A percentile compares a stretch with the other conserved stretches of the same genome.
Conservation (phyloP, 495 filamentous ascomycete genomes). For the Podospora appendiculata region DNA sequence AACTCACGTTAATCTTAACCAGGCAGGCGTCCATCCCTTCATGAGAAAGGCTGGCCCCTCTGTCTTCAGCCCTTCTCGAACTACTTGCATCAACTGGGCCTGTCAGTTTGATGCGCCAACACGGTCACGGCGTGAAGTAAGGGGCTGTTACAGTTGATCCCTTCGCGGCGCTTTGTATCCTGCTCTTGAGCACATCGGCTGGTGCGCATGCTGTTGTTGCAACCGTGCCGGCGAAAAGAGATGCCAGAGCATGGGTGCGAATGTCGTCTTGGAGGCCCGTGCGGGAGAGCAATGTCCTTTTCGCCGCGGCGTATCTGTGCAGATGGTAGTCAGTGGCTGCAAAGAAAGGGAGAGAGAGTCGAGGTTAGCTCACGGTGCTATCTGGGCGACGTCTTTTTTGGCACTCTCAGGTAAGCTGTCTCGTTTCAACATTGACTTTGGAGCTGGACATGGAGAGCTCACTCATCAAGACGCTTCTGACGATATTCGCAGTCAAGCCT, state of each 20-base stretch:
- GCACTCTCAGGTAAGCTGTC: neutral
- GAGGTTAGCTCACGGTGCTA: slow-evolving; percentile 19
- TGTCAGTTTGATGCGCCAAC: neutral
- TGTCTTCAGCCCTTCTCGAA: slow-evolving; percentile 16
- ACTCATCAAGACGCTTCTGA: slow-evolving; percentile 35
- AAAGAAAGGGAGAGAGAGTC: neutral
- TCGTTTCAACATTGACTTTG: neutral
- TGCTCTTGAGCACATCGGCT: slow-evolving; percentile 32
- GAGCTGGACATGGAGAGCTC: neutral
- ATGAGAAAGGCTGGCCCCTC: slow-evolving; percentile 32
- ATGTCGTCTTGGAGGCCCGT: slow-evolving; percentile 24
- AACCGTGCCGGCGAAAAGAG: slow-evolving; percentile 28
- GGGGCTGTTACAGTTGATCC: slow-evolving; percentile 8
- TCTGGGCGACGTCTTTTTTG: slow-evolving; percentile 26
- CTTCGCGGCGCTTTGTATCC: slow-evolving; percentile 24
- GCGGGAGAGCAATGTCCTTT: slow-evolving; percentile 18
- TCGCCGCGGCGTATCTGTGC: slow-evolving; percentile 23
- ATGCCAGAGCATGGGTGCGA: slow-evolving; percentile 25
- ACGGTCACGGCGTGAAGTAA: neutral
- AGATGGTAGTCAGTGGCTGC: neutral
- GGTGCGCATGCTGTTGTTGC: slow-evolving; percentile 32
- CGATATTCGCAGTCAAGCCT: slow-evolving; percentile 28
- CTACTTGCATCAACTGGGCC: slow-evolving; percentile 18
- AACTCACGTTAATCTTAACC: slow-evolving; percentile 28
- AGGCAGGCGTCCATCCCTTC: slow-evolving; percentile 36